Conservation (phyloP, 257 asterid species). For the Solanum paucissectum region DNA sequence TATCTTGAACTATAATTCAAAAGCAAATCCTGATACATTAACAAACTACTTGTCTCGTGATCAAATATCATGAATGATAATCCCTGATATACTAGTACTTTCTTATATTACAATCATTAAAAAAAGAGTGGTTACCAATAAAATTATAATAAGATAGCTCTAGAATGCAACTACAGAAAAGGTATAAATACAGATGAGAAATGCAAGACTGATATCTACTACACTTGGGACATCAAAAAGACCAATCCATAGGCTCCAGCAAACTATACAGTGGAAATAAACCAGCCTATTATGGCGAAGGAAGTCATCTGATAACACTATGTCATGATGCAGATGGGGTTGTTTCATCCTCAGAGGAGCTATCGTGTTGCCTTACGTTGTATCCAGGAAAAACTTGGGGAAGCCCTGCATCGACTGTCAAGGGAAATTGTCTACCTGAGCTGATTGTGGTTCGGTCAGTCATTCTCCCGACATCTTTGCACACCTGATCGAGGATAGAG, state of each 20-base stretch:
- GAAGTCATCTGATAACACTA: not conserved
- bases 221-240: not conserved
- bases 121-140: not conserved
- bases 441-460: conserved; percentile 34
- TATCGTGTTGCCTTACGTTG: not conserved
- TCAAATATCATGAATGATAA: not conserved
- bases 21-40: not conserved
- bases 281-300: not conserved
- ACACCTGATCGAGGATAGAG: conserved; percentile 51
- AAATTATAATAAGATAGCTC: not conserved
- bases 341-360: not conserved
- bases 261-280: not conserved
- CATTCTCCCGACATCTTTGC: conserved; percentile 60
- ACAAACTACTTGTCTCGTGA: not conserved
- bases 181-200: not conserved
- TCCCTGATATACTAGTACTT: not conserved
- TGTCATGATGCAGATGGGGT: not conserved
- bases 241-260: not conserved
- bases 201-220: not conserved
- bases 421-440: not conserved
- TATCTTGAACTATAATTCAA: not conserved
- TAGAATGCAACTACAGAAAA: not conserved
- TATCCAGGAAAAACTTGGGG: not conserved
- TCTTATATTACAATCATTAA: not conserved
- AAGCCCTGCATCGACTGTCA: conserved; percentile 15